Conservation (phyloP, 2,329 filamentous ascomycete species). For the Xylaria sp. region DNA sequence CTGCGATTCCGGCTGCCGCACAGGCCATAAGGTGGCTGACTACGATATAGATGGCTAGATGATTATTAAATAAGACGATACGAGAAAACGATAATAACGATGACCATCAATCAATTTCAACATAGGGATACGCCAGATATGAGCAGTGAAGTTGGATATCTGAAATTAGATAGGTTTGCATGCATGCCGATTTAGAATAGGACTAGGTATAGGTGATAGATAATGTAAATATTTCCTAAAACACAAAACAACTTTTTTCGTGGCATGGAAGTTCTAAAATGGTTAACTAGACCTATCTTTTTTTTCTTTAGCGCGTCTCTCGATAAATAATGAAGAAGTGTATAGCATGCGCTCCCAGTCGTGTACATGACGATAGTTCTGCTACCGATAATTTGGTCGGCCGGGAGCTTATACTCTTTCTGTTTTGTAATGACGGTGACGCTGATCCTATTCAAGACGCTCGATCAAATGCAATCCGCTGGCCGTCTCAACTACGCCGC, state of each 20-base stretch:
- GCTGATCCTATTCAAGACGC: slow-evolving; percentile 54
- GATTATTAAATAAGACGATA: slow-evolving; percentile 11
- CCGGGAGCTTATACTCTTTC: not conserved
- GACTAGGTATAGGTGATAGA: slow-evolving; percentile 1
- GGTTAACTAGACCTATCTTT: not conserved
- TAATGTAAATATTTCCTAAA: not conserved
- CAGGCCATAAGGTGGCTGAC: slow-evolving; percentile 52
- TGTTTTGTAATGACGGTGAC: not conserved
- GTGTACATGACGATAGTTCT: slow-evolving; percentile 2
- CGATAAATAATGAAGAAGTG: slow-evolving; percentile 5
- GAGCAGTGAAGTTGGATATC: not conserved
- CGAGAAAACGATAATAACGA: slow-evolving; percentile 11
- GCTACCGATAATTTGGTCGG: not conserved
- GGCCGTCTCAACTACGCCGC: slow-evolving; percentile 87
- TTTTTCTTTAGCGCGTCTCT: not conserved
- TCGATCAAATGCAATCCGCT: slow-evolving; percentile 97
- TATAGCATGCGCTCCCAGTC: not conserved
- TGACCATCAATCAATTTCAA: not conserved
- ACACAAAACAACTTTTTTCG: not conserved
- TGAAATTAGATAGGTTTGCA: not conserved
- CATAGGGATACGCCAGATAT: not conserved
- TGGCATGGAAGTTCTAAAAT: not conserved
- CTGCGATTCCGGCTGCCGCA: slow-evolving; percentile 60
- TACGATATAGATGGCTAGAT: slow-evolving; percentile 39
- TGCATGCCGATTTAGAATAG: slow-evolving; percentile 17